A percentile compares a stretch with the other conserved stretches of the same genome.
Conservation (phyloP, 495 filamentous ascomycete genomes). For the Parathielavia hyrcaniae region DNA sequence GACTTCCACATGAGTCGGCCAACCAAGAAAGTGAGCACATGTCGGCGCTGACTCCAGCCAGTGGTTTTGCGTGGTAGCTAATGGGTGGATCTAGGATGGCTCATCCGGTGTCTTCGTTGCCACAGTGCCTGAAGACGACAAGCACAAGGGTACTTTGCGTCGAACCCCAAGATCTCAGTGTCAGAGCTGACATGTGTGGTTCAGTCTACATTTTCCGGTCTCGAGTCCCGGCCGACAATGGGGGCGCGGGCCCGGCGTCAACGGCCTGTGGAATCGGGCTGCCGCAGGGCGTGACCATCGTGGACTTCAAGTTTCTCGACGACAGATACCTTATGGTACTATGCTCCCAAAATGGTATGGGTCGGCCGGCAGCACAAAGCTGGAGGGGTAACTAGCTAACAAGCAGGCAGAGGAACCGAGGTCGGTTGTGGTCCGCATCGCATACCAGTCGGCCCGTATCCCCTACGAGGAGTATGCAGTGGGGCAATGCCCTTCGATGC, state of each 20-base stretch:
- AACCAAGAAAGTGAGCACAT: constrained; percentile 16
- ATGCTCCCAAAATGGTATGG: constrained; percentile 36
- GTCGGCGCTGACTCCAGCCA: neutral
- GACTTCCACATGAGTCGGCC: constrained; percentile 30
- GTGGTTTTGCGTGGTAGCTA: constrained; percentile 7
- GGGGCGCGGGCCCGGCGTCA: constrained; percentile 33
- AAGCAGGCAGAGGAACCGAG: constrained; percentile 20
- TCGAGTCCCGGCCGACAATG: constrained; percentile 36
- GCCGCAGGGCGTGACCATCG: constrained; percentile 34
- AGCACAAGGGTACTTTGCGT: constrained; percentile 22
- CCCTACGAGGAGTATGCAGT: constrained; percentile 12
- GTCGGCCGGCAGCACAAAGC: neutral
- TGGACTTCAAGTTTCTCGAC: constrained; percentile 48
- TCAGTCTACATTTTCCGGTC: constrained; percentile 46
- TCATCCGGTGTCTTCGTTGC: constrained; percentile 35
- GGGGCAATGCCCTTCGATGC: constrained; percentile 1
- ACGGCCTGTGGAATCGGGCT: constrained; percentile 36
- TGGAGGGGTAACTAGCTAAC: constrained; percentile 5
- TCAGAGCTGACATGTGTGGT: constrained; percentile 25
- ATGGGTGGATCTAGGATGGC: constrained; percentile 27
- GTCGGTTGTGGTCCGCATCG: constrained; percentile 16
- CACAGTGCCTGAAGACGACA: constrained; percentile 26
- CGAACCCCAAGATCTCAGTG: neutral
- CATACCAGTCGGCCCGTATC: constrained; percentile 14
- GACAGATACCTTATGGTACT: constrained; percentile 41